These are phyloP conservation scores for Corinectria fuckeliana DNA, from an alignment of 2,329 filamentous ascomycete species.

Conservation along the genomic window DNA sequence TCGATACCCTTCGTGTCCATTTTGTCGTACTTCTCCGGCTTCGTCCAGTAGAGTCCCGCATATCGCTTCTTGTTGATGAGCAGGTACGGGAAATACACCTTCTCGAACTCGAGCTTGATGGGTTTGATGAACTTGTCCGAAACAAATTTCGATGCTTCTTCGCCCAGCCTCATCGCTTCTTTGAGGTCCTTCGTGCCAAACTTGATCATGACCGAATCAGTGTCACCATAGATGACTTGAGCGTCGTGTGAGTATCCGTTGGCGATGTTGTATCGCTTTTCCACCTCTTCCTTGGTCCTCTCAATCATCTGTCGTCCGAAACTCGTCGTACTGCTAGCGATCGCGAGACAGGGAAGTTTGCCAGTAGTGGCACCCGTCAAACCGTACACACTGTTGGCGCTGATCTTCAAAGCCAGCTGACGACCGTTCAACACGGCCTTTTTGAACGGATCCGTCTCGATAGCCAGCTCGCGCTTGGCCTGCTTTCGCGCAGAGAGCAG, in stretches of 20 bases:
- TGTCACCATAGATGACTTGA: conserved; percentile 98
- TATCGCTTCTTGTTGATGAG: conserved; percentile 99
- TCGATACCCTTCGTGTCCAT: conserved; percentile 99
- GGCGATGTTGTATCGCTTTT: conserved; percentile 84
- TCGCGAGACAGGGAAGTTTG: conserved; percentile 92
- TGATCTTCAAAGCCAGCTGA: conserved; percentile 94
- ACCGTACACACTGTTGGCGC: conserved; percentile 97
- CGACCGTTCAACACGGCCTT: conserved; percentile 98
- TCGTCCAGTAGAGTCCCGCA: conserved; percentile 97
- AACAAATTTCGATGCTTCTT: conserved; percentile 88
- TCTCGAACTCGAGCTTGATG: conserved; percentile 99
- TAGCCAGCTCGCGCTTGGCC: conserved; percentile 86
- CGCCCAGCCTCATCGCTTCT: conserved; percentile 92
- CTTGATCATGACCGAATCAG: conserved; percentile 99
- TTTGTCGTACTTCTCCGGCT: conserved; percentile 93
- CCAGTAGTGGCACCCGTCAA: conserved; percentile 94
- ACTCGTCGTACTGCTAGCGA: conserved; percentile 95
- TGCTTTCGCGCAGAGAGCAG: conserved; percentile 89
- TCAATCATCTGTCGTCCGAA: conserved; percentile 99
- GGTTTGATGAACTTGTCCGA: conserved; percentile 93
- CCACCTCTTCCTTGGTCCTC: conserved; percentile 95
- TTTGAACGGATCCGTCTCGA: conserved; percentile 94
- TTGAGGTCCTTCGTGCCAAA: conserved; percentile 88
- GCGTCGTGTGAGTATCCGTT: conserved; percentile 96
- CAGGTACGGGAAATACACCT: conserved; percentile 97